Evolutionary conservation across 805 yeast genomes (phyloP).

Genomic region (Candida caryicola): DNA sequence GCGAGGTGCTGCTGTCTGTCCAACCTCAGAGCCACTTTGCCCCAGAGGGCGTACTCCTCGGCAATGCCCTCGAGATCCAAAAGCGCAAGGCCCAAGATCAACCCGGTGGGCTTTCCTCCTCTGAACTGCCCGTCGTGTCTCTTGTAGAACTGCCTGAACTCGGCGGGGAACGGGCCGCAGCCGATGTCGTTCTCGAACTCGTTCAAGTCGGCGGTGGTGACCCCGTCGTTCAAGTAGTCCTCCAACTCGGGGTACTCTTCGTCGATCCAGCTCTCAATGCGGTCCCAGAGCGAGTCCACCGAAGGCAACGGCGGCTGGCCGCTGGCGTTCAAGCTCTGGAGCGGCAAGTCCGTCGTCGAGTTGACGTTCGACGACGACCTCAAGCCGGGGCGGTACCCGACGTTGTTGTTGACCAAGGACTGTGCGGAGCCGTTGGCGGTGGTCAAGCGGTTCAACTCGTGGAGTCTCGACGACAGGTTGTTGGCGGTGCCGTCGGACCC

Average conservation of each 20-base stretch:
- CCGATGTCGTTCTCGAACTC: conserved; percentile 46
- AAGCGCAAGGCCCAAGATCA: conserved; percentile 41
- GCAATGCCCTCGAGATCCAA: conserved; percentile 42
- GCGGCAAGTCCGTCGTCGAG: conserved; percentile 40
- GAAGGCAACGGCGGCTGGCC: conserved; percentile 51
- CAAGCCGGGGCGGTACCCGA: conserved; percentile 42
- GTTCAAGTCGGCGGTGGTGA: conserved; percentile 44
- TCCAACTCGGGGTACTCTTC: conserved; percentile 47
- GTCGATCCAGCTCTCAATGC: conserved; percentile 42
- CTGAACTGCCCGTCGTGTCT: conserved; percentile 46
- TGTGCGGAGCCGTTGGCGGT: conserved; percentile 24
- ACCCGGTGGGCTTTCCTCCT: conserved; percentile 46
- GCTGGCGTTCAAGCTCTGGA: conserved; percentile 42
- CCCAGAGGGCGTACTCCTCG: conserved; percentile 43
- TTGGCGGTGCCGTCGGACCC: conserved; percentile 17
- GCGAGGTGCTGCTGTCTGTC: conserved; percentile 34
- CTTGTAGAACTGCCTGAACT: conserved; percentile 44
- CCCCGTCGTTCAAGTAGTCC: conserved; percentile 43
- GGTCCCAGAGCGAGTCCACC: conserved; percentile 42
- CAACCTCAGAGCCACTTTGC: conserved; percentile 38
- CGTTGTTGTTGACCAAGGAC: conserved; percentile 26
- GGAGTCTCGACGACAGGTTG: conserved; percentile 31
- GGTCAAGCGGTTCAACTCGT: conserved; percentile 30
- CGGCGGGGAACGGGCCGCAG: conserved; percentile 41
- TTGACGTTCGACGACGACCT: conserved; percentile 41